Evolutionary conservation across 2,329 filamentous ascomycete genomes (phyloP), one percentile per base, ranked within the genome.

Genomic region (Cordyceps fumosorosea): DNA sequence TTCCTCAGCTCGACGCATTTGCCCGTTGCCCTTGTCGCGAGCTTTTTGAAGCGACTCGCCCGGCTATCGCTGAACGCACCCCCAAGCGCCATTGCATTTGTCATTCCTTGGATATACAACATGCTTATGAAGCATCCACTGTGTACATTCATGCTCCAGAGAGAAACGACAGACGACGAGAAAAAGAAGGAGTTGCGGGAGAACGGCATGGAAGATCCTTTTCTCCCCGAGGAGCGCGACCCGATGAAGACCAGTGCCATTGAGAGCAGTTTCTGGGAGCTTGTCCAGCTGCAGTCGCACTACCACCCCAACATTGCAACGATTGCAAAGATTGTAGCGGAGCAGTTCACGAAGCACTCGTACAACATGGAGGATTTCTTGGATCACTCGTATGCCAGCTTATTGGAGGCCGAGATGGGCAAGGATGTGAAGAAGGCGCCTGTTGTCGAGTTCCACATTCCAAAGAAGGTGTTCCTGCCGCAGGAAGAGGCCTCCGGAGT

Each of bases 341-440:
- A 98, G 76, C 95, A 98, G 73, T 99, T 98, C 74, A 99, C 95
- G 2, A 99, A 99, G 77, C 88, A 92, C 67, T 84, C 89, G 3
- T 99, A 98, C 75, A 95, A 92, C 68, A 77, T 97, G n/a, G 95
- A 99, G 72, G 95, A 99, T 72, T 99, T 99, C 75, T 77, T 98
- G 54, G 95, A 99, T 71, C 92, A 98, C 73, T 93, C 91, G 0
- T 99, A 98, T 75, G 84, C 81, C 69, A 90, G 86, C 71, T 85
- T 99, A 72, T 77, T 98, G 50, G 90, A 95, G 64, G 88, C 88
- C 3, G 95, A 99, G 74, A 80, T 96, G 65, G 81, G 83, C 63
- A 96, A 93, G 75, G 86, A 90, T 50, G 80, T 96, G 65, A 96
- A 89, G 77, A 96, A 93, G 74, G 80, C 85, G 6, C 93, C 93